phyloP scores from a whole-genome alignment of 257 asterid genomes.

The Fraxinus quadrangulata region DNA sequence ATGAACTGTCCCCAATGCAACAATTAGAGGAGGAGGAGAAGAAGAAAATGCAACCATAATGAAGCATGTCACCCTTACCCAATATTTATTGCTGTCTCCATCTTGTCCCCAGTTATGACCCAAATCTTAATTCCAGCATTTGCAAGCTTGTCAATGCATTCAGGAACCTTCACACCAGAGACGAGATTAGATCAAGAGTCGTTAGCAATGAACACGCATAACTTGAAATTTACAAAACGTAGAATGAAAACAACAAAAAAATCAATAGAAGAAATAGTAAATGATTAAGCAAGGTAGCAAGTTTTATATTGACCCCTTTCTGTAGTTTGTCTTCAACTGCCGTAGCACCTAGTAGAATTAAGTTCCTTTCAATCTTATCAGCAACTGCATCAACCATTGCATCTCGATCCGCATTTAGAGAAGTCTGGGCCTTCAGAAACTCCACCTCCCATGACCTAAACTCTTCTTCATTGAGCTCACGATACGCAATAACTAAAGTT shows the following conservation, averaged over 20 bases:
- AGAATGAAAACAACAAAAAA: constrained; percentile 4
- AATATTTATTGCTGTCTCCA: constrained; percentile 97
- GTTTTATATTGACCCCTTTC: constrained; percentile 69
- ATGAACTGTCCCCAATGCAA: background rate
- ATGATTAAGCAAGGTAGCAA: constrained; percentile 12
- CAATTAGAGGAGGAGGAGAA: background rate
- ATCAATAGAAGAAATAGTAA: constrained; percentile 5
- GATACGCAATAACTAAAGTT: constrained; percentile 79
- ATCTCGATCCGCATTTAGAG: constrained; percentile 72
- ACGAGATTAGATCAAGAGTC: constrained; percentile 7
- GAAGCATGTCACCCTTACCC: constrained; percentile 50
- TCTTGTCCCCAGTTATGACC: constrained; percentile 97
- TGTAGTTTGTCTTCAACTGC: constrained; percentile 98
- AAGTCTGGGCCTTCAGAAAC: constrained; percentile 65
- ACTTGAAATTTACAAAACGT: background rate
- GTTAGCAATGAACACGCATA: background rate
- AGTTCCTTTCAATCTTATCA: constrained; percentile 71
- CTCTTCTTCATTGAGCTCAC: constrained; percentile 74
- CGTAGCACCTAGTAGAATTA: constrained; percentile 91
- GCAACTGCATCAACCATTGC: constrained; percentile 76
- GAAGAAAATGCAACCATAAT: constrained; percentile 1
- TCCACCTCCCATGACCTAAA: constrained; percentile 73
- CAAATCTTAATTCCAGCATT: constrained; percentile 88
- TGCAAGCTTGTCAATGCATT: constrained; percentile 85
- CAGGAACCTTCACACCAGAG: constrained; percentile 71